Conservation (phyloP, 306 rosid genomes). For the Quercus agrifolia region DNA sequence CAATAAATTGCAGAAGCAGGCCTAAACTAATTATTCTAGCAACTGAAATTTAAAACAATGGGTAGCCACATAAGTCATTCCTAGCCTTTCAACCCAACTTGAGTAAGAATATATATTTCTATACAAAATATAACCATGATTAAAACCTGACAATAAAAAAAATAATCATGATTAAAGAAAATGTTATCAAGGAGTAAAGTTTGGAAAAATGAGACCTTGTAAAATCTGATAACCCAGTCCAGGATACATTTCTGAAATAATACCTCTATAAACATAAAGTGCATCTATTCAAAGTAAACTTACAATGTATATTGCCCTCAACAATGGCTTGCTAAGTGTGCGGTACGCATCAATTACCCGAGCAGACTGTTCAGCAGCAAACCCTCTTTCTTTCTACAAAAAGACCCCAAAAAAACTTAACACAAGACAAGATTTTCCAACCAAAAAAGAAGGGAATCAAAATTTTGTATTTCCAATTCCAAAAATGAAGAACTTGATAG, state of each 20-base stretch:
- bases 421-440: background rate
- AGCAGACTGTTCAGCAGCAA: constrained; percentile 92
- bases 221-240: constrained; percentile 7
- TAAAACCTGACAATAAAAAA: too few relatives aligned
- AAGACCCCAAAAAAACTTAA: constrained; percentile 11
- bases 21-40: background rate
- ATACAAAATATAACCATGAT: background rate
- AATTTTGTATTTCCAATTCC: background rate
- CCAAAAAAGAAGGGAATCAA: background rate
- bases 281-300: constrained; percentile 20
- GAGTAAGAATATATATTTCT: background rate
- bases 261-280: background rate
- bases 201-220: background rate
- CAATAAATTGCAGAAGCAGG: background rate
- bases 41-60: background rate
- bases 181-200: background rate
- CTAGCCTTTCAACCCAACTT: background rate
- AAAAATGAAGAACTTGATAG: background rate
- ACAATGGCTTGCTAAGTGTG: constrained; percentile 79
- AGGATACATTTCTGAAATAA: background rate
- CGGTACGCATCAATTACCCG: constrained; percentile 82
- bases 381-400: constrained; percentile 71
- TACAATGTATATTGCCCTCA: constrained; percentile 78
- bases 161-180: background rate
- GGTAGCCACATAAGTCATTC: background rate